phyloP scores from a whole-genome alignment of 2,329 filamentous ascomycete species.

The Colletotrichum musae region DNA sequence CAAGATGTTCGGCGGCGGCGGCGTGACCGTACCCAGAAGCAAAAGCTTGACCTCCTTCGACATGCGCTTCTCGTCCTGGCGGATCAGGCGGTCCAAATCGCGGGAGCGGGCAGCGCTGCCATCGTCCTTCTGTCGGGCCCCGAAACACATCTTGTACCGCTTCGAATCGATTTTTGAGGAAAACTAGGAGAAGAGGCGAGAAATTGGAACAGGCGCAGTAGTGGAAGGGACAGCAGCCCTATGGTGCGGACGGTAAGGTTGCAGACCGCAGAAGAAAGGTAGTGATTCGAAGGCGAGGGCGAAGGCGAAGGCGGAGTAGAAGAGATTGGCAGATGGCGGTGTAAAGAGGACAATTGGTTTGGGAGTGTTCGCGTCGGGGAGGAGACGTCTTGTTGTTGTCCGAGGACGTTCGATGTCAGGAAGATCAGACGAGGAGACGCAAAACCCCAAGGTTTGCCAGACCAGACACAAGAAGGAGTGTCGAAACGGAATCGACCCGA shows the following conservation, averaged over 20 bases:
- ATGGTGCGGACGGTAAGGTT: conserved; percentile 1
- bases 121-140: conserved; percentile 66
- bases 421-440: conserved; percentile 31
- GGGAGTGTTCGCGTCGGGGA: conserved; percentile 20
- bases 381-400: conserved; percentile 20
- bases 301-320: conserved; percentile 18
- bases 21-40: conserved; percentile 79
- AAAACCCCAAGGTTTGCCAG: conserved; percentile 13
- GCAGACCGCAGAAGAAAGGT: neutral
- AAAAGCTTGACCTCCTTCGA: conserved; percentile 93
- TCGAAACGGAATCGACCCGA: neutral
- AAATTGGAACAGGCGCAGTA: neutral
- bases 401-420: conserved; percentile 28
- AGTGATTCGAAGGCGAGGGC: neutral
- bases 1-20: neutral
- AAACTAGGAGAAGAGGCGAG: neutral
- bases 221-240: conserved; percentile 13
- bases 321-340: conserved; percentile 3
- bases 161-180: conserved; percentile 11
- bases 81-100: conserved; percentile 89
- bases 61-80: conserved; percentile 89
- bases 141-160: conserved; percentile 73
- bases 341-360: neutral
- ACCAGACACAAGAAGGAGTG: conserved; percentile 1
- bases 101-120: conserved; percentile 70